phyloP scores from a whole-genome alignment of 1,139 yeast genomes.

The Blastobotrys illinoisensis region DNA sequence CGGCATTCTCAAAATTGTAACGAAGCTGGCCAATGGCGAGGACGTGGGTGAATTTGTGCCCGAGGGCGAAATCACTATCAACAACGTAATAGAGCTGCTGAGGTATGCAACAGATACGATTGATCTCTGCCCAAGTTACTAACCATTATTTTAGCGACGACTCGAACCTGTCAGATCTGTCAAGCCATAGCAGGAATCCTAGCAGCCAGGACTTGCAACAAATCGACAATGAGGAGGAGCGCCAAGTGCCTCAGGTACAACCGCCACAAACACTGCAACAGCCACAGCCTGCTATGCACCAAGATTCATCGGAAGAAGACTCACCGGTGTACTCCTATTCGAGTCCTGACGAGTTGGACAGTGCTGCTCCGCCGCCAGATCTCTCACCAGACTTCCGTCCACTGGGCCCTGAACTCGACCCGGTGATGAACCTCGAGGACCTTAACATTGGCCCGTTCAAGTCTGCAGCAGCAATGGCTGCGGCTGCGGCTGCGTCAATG shows the following conservation, averaged over 20 bases:
- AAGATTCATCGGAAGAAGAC: not conserved
- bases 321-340: constrained; percentile 1
- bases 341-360: not conserved
- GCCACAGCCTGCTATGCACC: not conserved
- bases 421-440: constrained; percentile 4
- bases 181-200: not conserved
- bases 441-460: constrained; percentile 19
- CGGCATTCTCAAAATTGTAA: constrained; percentile 42
- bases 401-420: not conserved
- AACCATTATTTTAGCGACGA: not conserved
- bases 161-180: not conserved
- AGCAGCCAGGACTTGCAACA: not conserved
- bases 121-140: too few relatives aligned
- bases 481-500: constrained; percentile 23
- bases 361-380: not conserved
- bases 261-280: not conserved
- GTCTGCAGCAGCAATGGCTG: constrained; percentile 22
- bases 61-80: constrained; percentile 21
- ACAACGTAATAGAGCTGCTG: constrained; percentile 21
- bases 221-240: not conserved
- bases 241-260: not conserved
- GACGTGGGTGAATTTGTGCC: constrained; percentile 24
- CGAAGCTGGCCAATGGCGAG: constrained; percentile 33
- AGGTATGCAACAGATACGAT: constrained; percentile 2
- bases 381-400: not conserved